These are phyloP conservation scores for Phytophthora pluvialis DNA, from an alignment of 352 stramenopile species.

Conservation along the genomic window DNA sequence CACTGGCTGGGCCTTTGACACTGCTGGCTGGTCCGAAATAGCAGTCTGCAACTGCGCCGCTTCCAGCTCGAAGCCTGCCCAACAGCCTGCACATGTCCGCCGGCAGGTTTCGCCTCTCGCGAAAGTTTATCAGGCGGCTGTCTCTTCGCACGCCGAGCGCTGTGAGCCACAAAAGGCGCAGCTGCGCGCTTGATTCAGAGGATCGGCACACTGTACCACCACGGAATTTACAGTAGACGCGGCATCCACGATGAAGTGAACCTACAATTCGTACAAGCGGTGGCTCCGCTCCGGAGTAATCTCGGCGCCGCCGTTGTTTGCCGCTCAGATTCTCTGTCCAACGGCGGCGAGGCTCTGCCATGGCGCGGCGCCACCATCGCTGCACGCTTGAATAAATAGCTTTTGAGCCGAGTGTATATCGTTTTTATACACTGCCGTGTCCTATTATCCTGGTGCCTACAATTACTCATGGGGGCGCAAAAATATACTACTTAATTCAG, in stretches of 20 bases:
- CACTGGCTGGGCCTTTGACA: too few relatives aligned
- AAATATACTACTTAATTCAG: constrained; percentile 54
- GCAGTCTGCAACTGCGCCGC: background rate
- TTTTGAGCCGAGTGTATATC: constrained; percentile 30
- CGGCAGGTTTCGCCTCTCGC: too few relatives aligned
- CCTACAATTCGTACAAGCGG: background rate
- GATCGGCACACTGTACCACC: constrained; percentile 9
- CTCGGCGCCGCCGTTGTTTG: background rate
- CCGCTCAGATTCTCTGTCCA: constrained; percentile 19
- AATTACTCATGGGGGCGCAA: constrained; percentile 44
- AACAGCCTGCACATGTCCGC: too few relatives aligned
- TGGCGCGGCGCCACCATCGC: background rate
- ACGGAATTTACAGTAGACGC: constrained; percentile 25
- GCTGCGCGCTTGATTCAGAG: constrained; percentile 29
- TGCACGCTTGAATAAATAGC: constrained; percentile 38
- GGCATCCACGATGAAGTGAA: constrained; percentile 11
- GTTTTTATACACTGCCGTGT: constrained; percentile 39
- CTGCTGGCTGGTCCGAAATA: too few relatives aligned
- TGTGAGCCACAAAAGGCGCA: constrained; percentile 26
- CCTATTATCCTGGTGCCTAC: constrained; percentile 46
- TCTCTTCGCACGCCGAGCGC: background rate
- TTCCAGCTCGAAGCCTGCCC: too few relatives aligned
- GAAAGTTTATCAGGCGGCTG: constrained; percentile 17
- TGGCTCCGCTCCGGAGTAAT: constrained; percentile 8
- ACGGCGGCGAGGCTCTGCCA: constrained; percentile 4